A percentile compares a stretch with the other conserved stretches of the same genome.
These are phyloP conservation scores for Solanum hybrid DNA, from an alignment of 305 asterid species.

Conservation along the genomic window DNA sequence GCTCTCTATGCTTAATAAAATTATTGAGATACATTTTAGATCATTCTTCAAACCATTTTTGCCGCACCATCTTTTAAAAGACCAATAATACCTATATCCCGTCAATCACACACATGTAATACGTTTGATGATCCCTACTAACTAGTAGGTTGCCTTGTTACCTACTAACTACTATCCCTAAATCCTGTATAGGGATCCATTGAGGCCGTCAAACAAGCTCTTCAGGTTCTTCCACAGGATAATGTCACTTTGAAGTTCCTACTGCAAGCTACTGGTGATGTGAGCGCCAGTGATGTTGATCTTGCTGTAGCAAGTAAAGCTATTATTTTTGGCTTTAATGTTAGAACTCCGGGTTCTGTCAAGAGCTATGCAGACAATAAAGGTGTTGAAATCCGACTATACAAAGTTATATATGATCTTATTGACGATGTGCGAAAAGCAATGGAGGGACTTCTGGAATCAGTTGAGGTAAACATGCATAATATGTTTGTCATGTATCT, in stretches of 20 bases:
- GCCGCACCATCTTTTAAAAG: background rate
- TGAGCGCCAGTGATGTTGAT: conserved; percentile 79
- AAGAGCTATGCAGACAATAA: conserved; percentile 68
- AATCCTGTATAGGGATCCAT: conserved; percentile 65
- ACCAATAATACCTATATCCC: background rate
- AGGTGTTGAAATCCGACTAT: conserved; percentile 71
- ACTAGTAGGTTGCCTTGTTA: background rate
- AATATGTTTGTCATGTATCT: background rate
- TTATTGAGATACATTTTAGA: background rate
- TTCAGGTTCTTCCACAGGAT: conserved; percentile 85
- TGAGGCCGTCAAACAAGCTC: conserved; percentile 90
- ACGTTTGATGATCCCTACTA: background rate
- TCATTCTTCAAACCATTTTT: background rate
- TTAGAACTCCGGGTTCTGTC: conserved; percentile 69
- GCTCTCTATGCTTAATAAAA: background rate
- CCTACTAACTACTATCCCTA: conserved; percentile 6
- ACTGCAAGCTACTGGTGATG: conserved; percentile 88
- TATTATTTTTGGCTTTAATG: conserved; percentile 84
- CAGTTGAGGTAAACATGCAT: conserved; percentile 62
- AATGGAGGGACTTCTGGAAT: conserved; percentile 94
- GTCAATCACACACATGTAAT: background rate
- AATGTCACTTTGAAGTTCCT: conserved; percentile 91
- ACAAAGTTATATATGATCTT: conserved; percentile 85
- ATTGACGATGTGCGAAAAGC: conserved; percentile 87
- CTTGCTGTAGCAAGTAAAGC: conserved; percentile 92